These are phyloP conservation scores for Oryza nivara DNA, from an alignment of 176 grass and related monocot genomes.

Conservation along the genomic window DNA sequence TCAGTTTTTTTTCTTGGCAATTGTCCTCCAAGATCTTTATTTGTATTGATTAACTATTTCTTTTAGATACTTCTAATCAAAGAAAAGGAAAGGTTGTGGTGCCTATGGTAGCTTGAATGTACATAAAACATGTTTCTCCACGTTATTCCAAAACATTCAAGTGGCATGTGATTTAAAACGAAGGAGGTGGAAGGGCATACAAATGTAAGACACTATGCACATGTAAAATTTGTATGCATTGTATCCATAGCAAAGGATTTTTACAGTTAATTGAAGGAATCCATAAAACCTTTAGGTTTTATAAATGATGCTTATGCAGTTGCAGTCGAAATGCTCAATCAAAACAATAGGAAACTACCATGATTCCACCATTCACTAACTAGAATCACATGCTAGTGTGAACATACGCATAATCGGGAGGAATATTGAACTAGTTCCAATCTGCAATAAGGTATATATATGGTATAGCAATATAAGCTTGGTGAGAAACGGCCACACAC, in stretches of 20 bases:
- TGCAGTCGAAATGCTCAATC: neutral
- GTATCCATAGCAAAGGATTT: too few species aligned
- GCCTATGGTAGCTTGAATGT: neutral
- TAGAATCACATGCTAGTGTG: neutral
- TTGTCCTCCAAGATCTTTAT: neutral
- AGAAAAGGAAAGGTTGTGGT: neutral
- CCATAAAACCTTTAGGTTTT: neutral
- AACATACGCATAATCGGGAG: slow-evolving; percentile 1
- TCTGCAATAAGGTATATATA: slow-evolving; percentile 7
- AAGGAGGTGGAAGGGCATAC: neutral
- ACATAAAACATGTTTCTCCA: neutral
- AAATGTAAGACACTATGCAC: neutral
- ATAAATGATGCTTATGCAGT: neutral
- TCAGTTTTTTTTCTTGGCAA: neutral
- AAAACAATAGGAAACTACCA: neutral
- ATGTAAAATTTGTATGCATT: neutral
- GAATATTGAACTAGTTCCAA: neutral
- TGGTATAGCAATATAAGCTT: neutral
- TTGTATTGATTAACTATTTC: neutral
- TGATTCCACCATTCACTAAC: slow-evolving; percentile 18
- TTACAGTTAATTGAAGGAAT: neutral
- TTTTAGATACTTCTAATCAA: neutral
- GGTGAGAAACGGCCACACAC: neutral
- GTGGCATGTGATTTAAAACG: neutral
- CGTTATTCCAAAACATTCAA: neutral